A percentile compares a stretch with the other conserved stretches of the same genome.
phyloP scores from a whole-genome alignment of 2,329 filamentous ascomycete genomes.

The Mycosphaerella sp. region DNA sequence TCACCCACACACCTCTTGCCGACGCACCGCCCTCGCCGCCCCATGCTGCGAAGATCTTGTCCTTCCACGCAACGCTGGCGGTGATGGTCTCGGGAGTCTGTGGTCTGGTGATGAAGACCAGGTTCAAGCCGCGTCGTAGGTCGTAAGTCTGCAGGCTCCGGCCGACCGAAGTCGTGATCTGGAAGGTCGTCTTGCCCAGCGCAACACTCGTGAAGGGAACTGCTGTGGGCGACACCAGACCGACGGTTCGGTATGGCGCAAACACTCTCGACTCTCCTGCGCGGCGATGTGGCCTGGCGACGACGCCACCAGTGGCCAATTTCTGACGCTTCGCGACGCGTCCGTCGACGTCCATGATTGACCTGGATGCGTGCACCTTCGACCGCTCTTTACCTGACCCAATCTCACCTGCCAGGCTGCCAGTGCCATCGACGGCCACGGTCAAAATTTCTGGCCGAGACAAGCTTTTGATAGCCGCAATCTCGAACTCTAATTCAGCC shows the following conservation, averaged over 20 bases:
- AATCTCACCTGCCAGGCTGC: no score
- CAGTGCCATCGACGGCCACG: neutral
- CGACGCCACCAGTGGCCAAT: slow-evolving; percentile 38
- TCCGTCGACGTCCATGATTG: slow-evolving; percentile 18
- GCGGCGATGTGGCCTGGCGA: slow-evolving; percentile 22
- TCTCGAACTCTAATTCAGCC: neutral
- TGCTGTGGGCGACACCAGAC: slow-evolving; percentile 80
- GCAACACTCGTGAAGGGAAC: slow-evolving; percentile 88
- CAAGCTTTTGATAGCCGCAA: neutral
- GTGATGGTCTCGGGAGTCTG: slow-evolving; percentile 83
- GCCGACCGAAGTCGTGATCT: slow-evolving; percentile 93
- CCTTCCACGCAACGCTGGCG: slow-evolving; percentile 80
- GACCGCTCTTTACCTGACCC: neutral
- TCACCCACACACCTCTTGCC: slow-evolving; percentile 74
- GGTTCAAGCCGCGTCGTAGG: slow-evolving; percentile 77
- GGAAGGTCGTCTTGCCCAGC: slow-evolving; percentile 88
- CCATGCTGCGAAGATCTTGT: slow-evolving; percentile 85
- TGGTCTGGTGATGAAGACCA: slow-evolving; percentile 88
- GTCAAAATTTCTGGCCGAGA: neutral
- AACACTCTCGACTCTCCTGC: slow-evolving; percentile 66
- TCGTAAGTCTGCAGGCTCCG: slow-evolving; percentile 93
- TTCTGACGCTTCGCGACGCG: slow-evolving; percentile 64
- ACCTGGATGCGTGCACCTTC: neutral
- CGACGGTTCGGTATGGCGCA: slow-evolving; percentile 90
- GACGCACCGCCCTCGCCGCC: slow-evolving; percentile 53